A percentile compares a stretch with the other conserved stretches of the same genome.
Evolutionary conservation across 2,329 filamentous ascomycete species (phyloP).

Genomic region (Monosporascus sp.): DNA sequence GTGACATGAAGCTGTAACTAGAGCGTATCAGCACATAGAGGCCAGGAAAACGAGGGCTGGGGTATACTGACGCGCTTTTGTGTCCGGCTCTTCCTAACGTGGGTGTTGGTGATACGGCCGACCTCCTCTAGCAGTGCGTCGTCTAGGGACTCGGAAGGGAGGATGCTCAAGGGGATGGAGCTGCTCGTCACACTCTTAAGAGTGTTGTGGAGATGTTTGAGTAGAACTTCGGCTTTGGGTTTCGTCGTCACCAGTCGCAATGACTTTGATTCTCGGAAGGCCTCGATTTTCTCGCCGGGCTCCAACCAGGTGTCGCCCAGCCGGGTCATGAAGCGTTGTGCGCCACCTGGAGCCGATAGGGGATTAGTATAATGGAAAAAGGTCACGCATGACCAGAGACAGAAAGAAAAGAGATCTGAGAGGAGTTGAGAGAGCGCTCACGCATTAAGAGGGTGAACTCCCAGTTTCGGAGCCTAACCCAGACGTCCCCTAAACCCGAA

Average conservation of each 20-base stretch:
- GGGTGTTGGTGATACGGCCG: conserved; percentile 32
- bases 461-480: conserved; percentile 32
- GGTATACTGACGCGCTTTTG: conserved; percentile 16
- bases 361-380: conserved; percentile 4
- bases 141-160: conserved; percentile 18
- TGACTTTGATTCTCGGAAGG: conserved; percentile 20
- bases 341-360: conserved; percentile 25
- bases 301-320: conserved; percentile 27
- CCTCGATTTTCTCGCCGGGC: conserved; percentile 33
- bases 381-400: conserved; percentile 8
- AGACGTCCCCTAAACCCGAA: conserved; percentile 36
- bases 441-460: conserved; percentile 42
- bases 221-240: conserved; percentile 29
- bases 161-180: conserved; percentile 18
- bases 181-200: conserved; percentile 22
- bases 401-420: conserved; percentile 6
- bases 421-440: conserved; percentile 19
- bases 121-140: conserved; percentile 29
- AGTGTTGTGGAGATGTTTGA: conserved; percentile 28
- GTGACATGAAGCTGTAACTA: conserved; percentile 29
- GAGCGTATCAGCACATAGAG: conserved; percentile 2
- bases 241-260: conserved; percentile 34
- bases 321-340: conserved; percentile 28
- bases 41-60: neutral
- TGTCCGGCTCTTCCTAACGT: conserved; percentile 13